phyloP scores from a whole-genome alignment of 768 basidiomycete species.

The Phlebiopsis flavidoalba region DNA sequence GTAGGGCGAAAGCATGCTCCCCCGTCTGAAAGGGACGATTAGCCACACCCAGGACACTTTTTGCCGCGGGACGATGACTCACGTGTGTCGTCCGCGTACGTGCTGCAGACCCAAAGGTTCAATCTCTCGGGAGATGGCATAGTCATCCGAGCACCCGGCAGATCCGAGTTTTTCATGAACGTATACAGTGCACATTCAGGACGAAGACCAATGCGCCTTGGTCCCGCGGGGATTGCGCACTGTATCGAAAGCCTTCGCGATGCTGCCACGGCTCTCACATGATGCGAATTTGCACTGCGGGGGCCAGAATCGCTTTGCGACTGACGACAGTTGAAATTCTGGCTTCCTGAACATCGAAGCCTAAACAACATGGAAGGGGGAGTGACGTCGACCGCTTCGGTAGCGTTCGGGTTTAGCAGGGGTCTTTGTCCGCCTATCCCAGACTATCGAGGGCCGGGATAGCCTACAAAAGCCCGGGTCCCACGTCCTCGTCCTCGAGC shows the following conservation, averaged over 20 bases:
- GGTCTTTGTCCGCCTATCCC: not conserved
- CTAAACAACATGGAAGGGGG: not conserved
- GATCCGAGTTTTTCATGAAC: too few relatives aligned
- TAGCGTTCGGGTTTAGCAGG: not conserved
- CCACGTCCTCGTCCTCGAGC: not conserved
- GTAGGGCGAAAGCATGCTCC: not conserved
- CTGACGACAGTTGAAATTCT: not conserved
- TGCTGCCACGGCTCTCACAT: not conserved
- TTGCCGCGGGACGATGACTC: not conserved
- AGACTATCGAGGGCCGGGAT: not conserved
- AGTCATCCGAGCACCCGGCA: not conserved
- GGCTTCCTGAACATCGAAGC: not conserved
- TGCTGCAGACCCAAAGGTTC: not conserved
- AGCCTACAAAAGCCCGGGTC: not conserved
- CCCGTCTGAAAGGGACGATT: not conserved
- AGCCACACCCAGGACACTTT: not conserved
- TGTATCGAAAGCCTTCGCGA: not conserved
- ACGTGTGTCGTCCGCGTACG: not conserved
- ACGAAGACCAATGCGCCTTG: not conserved
- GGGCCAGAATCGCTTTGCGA: not conserved
- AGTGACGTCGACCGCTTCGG: constrained; percentile 1
- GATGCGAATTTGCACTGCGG: not conserved
- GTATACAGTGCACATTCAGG: not conserved
- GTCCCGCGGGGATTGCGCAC: not conserved
- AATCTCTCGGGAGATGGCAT: not conserved